These are phyloP conservation scores for Rhizoclosmatium sp. DNA, from an alignment of 192 early-diverging fungal species.

Conservation along the genomic window DNA sequence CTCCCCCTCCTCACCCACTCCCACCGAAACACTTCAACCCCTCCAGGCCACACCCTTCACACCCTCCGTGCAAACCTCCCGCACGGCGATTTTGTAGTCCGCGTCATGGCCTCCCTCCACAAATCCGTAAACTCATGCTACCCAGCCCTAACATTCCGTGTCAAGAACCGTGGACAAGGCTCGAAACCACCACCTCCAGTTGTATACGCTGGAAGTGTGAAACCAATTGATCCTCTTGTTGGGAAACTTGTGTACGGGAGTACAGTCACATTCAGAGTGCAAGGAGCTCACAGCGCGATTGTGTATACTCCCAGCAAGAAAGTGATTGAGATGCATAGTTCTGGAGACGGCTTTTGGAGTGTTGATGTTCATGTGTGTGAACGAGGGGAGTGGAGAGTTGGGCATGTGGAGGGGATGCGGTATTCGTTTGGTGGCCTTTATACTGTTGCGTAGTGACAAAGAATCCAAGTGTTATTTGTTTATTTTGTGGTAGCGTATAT, in stretches of 20 bases:
- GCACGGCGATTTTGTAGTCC: conserved; percentile 23
- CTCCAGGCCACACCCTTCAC: background rate
- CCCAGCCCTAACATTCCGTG: conserved; percentile 36
- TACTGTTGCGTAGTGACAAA: background rate
- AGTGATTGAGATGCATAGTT: conserved; percentile 4
- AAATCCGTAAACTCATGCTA: background rate
- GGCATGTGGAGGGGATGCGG: background rate
- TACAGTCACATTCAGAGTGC: conserved; percentile 20
- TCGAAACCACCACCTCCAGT: background rate
- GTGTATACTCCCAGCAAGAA: conserved; percentile 21
- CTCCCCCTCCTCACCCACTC: conserved; percentile 18
- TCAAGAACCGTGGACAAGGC: conserved; percentile 21
- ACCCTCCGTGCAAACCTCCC: conserved; percentile 8
- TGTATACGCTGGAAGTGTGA: conserved; percentile 7
- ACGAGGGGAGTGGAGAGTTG: conserved; percentile 30
- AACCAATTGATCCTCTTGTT: background rate
- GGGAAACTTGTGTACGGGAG: background rate
- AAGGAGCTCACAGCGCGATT: conserved; percentile 13
- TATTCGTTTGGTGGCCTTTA: conserved; percentile 21
- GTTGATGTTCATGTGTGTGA: conserved; percentile 3
- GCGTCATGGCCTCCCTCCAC: conserved; percentile 20
- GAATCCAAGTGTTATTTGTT: too few species aligned
- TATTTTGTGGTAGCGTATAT: too few species aligned
- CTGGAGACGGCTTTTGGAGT: background rate
- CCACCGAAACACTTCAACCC: background rate